Evolutionary conservation across 1,284 basidiomycete species (phyloP), one percentile per base, ranked within the genome.

Genomic region (Heterobasidion irregulare): DNA sequence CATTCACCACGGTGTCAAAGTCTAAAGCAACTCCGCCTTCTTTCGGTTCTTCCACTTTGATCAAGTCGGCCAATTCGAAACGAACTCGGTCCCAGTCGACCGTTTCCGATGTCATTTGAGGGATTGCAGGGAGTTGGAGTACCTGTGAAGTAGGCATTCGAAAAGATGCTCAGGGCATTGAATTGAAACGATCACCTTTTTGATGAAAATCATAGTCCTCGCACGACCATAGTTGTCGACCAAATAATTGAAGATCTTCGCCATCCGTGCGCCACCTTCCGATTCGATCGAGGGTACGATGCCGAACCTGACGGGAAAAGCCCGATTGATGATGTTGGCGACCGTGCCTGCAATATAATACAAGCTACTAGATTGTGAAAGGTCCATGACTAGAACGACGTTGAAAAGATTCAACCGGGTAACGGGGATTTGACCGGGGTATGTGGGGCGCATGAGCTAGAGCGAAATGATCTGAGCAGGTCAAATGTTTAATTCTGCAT

Each of bases 361-460:
- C 2, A 94, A 61, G 41, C 77, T 80, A 6, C 73, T 70, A 0
- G 76, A 72, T 47, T 80, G 77, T 1, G 90, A 84, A 2, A 97
- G 75, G 67, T 97, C 94, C 16, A 94, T 71, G 1, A 84, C 79
- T 8, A 94, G 73, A 47, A 97, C 74, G 57, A 89, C 72, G 64
- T 97, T 96, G 73, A 86, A 87, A 13, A 94, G 62, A 64, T 98
- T 97, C 46, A 79, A 75, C 58, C 76, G 79, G 65, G 90, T 69
- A 43, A 71, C 80, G 54, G 82, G 91, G 68, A 94, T 81, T 65
- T 89, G 83, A 41, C 92, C 93, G 1, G 86, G 84, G 62, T 83
- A 91, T 55, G 79, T 72, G 6, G 81, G 84, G 6, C 82, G 84
- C 8, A 92, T 73, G 53, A 94, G 74, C 88, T 91, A 50, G 48